Evolutionary conservation across 768 basidiomycete species (phyloP).

Genomic region (Amanita muscaria): DNA sequence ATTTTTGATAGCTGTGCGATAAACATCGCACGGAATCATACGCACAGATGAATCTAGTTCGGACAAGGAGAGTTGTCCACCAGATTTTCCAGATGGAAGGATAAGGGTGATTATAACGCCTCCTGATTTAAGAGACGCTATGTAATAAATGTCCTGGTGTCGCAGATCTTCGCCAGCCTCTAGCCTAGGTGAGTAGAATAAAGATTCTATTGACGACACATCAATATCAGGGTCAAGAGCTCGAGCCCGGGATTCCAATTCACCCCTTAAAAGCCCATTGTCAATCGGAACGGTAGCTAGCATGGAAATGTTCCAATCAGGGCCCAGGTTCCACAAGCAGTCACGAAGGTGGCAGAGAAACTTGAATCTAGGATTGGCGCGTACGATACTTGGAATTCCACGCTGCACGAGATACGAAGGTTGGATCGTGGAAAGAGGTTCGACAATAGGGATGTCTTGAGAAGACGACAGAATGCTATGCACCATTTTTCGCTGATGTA

Average conservation of each 20-base stretch:
- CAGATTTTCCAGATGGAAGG: conserved; percentile 13
- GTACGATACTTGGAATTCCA: conserved; percentile 57
- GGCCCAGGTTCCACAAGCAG: conserved; percentile 38
- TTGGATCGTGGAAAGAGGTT: conserved; percentile 76
- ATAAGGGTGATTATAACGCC: not conserved
- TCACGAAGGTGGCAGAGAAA: conserved; percentile 74
- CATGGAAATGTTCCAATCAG: not conserved
- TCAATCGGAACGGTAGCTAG: not conserved
- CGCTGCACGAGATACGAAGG: conserved; percentile 78
- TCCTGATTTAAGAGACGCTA: not conserved
- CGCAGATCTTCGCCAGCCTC: not conserved
- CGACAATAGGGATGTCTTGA: conserved; percentile 43
- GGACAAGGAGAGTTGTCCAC: conserved; percentile 29
- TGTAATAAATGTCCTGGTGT: not conserved
- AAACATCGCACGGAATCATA: conserved; percentile 14
- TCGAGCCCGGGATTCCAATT: not conserved
- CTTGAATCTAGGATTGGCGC: conserved; percentile 63
- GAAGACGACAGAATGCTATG: conserved; percentile 43
- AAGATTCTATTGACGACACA: not conserved
- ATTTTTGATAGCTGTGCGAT: conserved; percentile 11
- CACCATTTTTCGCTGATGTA: conserved; percentile 31
- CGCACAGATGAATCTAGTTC: conserved; percentile 21
- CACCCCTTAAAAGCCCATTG: not conserved
- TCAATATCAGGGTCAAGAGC: conserved; percentile 6
- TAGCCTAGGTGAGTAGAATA: not conserved